These are phyloP conservation scores for Flammula alnicola DNA, from an alignment of 1,284 basidiomycete genomes.

Conservation along the genomic window DNA sequence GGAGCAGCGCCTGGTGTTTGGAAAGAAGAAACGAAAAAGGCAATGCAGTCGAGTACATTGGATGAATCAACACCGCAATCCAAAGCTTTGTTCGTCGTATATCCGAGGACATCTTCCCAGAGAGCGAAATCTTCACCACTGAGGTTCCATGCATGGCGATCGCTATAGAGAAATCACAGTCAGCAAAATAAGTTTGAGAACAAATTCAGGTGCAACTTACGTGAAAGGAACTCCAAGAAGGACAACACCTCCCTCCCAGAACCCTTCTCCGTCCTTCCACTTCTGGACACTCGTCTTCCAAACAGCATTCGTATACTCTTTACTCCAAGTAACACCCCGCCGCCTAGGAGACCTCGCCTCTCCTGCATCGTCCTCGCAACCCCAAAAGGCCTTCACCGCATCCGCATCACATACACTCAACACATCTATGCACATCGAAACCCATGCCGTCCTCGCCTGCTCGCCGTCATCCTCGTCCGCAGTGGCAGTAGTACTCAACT, in stretches of 20 bases:
- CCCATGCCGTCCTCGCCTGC: constrained; percentile 56
- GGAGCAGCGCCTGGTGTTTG: constrained; percentile 39
- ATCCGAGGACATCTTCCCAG: constrained; percentile 63
- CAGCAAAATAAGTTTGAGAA: neutral
- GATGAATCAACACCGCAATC: constrained; percentile 60
- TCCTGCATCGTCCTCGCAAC: constrained; percentile 28
- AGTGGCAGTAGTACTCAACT: neutral
- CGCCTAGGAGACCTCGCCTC: neutral
- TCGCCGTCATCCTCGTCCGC: constrained; percentile 26
- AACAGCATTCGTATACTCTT: constrained; percentile 44
- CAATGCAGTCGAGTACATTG: constrained; percentile 58
- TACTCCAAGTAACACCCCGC: constrained; percentile 34
- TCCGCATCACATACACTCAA: constrained; percentile 47
- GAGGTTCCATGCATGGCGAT: constrained; percentile 56
- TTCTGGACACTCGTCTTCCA: constrained; percentile 60
- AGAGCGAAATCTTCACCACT: constrained; percentile 52
- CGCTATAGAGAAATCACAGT: constrained; percentile 37
- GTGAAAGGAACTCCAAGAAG: constrained; percentile 67
- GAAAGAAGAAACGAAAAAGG: constrained; percentile 47
- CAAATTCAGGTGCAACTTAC: constrained; percentile 41
- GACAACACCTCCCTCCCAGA: constrained; percentile 59
- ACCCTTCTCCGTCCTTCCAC: constrained; percentile 50
- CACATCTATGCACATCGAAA: constrained; percentile 59
- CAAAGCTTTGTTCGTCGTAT: constrained; percentile 55
- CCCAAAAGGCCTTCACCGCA: constrained; percentile 62